A percentile compares a stretch with the other conserved stretches of the same genome.
phyloP scores from a whole-genome alignment of 228 moss, liverwort and hornwort genomes.

The Sphagnum fallax region DNA sequence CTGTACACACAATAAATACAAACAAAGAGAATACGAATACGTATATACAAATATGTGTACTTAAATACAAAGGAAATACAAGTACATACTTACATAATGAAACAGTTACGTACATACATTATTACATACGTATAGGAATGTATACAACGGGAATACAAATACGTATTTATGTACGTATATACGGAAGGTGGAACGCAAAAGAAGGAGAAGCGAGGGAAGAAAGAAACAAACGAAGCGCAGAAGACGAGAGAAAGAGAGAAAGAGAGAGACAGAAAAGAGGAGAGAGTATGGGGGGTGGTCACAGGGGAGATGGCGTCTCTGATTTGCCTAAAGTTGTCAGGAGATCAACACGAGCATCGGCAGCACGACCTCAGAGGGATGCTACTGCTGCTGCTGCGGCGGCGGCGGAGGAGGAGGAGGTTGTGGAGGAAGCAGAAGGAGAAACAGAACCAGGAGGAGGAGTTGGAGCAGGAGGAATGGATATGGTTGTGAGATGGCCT shows the following conservation, averaged over 20 bases:
- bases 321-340: not conserved
- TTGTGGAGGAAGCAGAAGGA: not conserved
- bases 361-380: not conserved
- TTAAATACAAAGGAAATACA: too few species aligned
- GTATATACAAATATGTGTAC: too few species aligned
- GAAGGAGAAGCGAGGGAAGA: not conserved
- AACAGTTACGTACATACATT: too few species aligned
- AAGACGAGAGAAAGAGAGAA: not conserved
- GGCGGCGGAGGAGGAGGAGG: too few species aligned
- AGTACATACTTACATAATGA: too few species aligned
- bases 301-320: not conserved
- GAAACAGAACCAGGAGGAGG: not conserved
- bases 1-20: too few species aligned
- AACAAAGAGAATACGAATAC: too few species aligned
- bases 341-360: not conserved
- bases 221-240: not conserved
- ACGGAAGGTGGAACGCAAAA: not conserved
- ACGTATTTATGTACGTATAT: too few species aligned
- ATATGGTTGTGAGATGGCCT: constrained; percentile 45
- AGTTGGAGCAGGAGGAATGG: too few species aligned
- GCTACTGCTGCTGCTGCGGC: too few species aligned
- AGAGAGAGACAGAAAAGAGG: not conserved
- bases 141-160: too few species aligned
- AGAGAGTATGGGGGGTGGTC: not conserved
- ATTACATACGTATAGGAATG: too few species aligned